Evolutionary conservation across 2,329 filamentous ascomycete genomes (phyloP), one percentile per base, ranked within the genome.

Genomic region (Fusarium secorum): DNA sequence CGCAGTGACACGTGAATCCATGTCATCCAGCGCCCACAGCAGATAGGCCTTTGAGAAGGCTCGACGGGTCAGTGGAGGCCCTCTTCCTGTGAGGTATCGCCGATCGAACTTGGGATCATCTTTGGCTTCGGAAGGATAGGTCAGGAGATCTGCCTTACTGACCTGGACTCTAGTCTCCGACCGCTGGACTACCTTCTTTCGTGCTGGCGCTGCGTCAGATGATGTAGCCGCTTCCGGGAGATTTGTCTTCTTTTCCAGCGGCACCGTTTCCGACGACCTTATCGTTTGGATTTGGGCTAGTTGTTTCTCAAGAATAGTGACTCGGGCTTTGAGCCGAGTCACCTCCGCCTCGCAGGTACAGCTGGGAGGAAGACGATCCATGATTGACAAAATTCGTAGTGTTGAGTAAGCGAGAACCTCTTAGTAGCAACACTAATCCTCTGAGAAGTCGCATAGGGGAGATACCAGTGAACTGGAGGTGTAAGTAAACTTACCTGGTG

Each of bases 181-280:
- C 11, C 15, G 28, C 2, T 22, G 32, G 20, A 2, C 11, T 1
- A 11, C 11, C 4, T 22, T 48, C 28, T 13, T 32, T 17, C n/a
- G 13, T 6, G 28, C 11, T 9, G 11, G 42, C 6, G 2, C 17
- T 24, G 41, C 22, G 22, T 18, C 17, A 13, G 22, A 9, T 28
- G 13, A 14, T 3, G 3, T 7, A 9, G 18, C 4, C 8, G 24
- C 6, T 45, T 45, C 22, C 15, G 7, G 10, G 8, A 4, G 7
- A 10, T 14, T 10, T 45, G 8, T 10, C 13, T 45, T 45, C 18
- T 14, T 14, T 14, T 20, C 14, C 0, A 13, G 18, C 5, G 4
- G 17, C 5, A 18, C 10, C 7, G 2, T 17, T 4, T 22, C 20
- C 2, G 2, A 7, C 2, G n/a, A 9, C 4, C 7, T 4, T 13